Conservation (phyloP, 768 basidiomycete species). For the Coprinopsis strossmayeri region DNA sequence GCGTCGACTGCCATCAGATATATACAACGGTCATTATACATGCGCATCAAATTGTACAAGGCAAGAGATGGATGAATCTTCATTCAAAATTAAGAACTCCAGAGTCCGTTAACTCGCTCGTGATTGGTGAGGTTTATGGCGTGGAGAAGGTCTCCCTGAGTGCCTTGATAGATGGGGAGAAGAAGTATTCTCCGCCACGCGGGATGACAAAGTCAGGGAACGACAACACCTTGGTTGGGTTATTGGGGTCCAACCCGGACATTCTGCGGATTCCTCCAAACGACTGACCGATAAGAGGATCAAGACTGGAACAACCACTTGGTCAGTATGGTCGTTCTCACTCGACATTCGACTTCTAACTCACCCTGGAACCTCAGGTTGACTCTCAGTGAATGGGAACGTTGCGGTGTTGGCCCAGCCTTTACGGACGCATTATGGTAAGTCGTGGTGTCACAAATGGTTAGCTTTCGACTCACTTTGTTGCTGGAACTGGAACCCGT, state of each 20-base stretch:
- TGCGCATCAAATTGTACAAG: too few species aligned
- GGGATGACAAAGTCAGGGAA: constrained; percentile 35
- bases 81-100: too few species aligned
- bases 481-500: constrained; percentile 38
- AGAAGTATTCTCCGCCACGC: constrained; percentile 48
- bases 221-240: constrained; percentile 19
- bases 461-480: not conserved
- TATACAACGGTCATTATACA: too few species aligned
- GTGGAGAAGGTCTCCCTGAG: constrained; percentile 28
- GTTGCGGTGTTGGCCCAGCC: not conserved
- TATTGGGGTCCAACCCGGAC: constrained; percentile 27
- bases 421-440: not conserved
- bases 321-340: constrained; percentile 17
- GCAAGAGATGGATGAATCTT: too few species aligned
- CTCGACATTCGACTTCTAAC: constrained; percentile 1
- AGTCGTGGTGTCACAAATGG: not conserved
- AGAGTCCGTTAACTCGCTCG: too few species aligned
- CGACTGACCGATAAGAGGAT: constrained; percentile 39
- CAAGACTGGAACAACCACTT: constrained; percentile 29
- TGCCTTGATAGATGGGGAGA: constrained; percentile 40
- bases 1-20: too few species aligned
- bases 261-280: constrained; percentile 12
- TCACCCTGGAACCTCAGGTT: constrained; percentile 17
- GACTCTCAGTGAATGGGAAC: not conserved
- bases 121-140: too few species aligned